A percentile compares a stretch with the other conserved stretches of the same genome.
Conservation (phyloP, 257 asterid genomes). For the Datura wrightii region DNA sequence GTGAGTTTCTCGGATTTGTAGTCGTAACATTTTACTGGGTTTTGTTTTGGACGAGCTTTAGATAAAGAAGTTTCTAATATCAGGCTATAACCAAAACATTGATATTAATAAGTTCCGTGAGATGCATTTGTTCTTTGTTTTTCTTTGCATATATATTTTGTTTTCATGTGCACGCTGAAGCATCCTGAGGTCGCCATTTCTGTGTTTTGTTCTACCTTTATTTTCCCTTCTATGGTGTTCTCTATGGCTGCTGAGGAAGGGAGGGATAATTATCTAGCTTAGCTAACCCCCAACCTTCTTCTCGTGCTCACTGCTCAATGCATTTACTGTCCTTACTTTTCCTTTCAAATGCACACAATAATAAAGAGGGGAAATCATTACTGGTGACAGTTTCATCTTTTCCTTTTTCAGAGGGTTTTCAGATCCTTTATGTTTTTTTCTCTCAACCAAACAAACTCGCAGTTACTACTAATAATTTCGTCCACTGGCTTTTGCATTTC, state of each 20-base stretch:
- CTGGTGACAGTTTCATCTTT: constrained; percentile 24
- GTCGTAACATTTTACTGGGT: neutral
- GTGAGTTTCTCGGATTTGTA: neutral
- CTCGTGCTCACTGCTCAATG: constrained; percentile 19
- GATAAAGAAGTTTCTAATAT: neutral
- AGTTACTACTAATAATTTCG: neutral
- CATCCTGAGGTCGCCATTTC: neutral
- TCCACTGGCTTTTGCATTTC: neutral
- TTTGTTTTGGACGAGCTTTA: neutral
- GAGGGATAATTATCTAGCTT: neutral
- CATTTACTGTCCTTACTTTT: constrained; percentile 28
- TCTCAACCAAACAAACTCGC: neutral
- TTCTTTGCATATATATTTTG: neutral
- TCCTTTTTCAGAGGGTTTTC: constrained; percentile 38
- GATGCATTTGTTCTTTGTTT: neutral
- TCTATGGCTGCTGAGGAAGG: neutral
- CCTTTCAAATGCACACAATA: constrained; percentile 30
- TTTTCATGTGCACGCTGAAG: neutral
- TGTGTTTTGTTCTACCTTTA: too few relatives aligned
- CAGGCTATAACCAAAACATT: neutral
- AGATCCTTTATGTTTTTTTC: constrained; percentile 11
- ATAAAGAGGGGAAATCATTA: constrained; percentile 36
- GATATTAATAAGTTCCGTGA: neutral
- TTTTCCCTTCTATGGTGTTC: neutral
- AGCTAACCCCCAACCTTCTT: neutral